Evolutionary conservation across 164 flowering plant species (phyloP), one percentile per base, ranked within the genome.

Genomic region (Brasenia schreberi): DNA sequence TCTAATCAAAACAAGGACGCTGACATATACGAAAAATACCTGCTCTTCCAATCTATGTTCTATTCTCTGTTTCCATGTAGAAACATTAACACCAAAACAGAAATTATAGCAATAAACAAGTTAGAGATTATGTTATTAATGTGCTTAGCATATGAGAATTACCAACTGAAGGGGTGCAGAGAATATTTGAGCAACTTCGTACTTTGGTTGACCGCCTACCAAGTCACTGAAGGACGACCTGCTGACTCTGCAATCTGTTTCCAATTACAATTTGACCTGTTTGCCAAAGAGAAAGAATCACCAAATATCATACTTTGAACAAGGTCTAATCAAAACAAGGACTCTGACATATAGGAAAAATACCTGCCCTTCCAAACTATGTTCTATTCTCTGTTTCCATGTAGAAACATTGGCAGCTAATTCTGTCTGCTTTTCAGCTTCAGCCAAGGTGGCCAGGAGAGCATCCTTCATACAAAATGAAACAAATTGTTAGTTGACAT

Each of bases 331-430:
- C 17, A 18, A 45, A 5, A 14, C 52, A 45, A 45, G 53, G 53
- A 45, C 53, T 1, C 53, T 6, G 12, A 7, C 39, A 65, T 65
- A 0, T 43, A 5, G 6, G 10, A 2, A 23, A 23, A 5, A 43
- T 70, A 93, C 98, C 75, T 93, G 96, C 68, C 87, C 96, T 68
- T 87, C 85, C 83, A 94, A 77, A 61, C 79, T 80, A 60, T 79
- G 81, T 74, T 95, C 99, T 68, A 89, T 95, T 75, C 86, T 83
- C 66, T 95, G 97, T 78, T 92, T 92, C 99, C 99, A 95, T n/a
- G 94, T 78, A 23, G 93, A 81, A 67, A 95, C 97, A 62, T 94
- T 83, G 63, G 90, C 77, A 70, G 97, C 97, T 80, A 95, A 66
- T 77, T 85, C 97, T 19, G 84, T 83, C 74, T 95, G 97, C 67